Evolutionary conservation across 768 basidiomycete species (phyloP).

Genomic region (Boletus rubescentipes): DNA sequence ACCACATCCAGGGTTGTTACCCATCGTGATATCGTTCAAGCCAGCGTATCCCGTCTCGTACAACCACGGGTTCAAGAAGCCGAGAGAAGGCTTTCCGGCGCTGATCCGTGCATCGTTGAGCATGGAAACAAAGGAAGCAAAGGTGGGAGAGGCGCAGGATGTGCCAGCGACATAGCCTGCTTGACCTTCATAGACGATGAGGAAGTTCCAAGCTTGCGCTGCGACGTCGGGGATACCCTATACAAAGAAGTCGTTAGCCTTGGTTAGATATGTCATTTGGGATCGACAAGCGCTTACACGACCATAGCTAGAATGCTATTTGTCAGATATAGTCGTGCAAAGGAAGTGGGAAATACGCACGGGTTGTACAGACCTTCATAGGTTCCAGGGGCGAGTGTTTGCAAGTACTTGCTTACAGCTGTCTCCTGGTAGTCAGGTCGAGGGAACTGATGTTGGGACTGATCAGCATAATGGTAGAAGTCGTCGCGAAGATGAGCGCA

Average conservation of each 20-base stretch:
- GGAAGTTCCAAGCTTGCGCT: conserved; percentile 53
- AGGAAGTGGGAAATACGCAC: conserved; percentile 32
- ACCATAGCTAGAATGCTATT: conserved; percentile 39
- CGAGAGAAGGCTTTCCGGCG: conserved; percentile 44
- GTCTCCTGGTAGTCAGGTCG: conserved; percentile 54
- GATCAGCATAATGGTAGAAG: conserved; percentile 3
- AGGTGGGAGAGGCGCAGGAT: conserved; percentile 62
- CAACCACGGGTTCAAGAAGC: conserved; percentile 65
- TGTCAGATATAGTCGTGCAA: background rate
- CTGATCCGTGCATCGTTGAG: conserved; percentile 61
- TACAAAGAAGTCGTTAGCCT: background rate
- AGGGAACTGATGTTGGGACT: conserved; percentile 38
- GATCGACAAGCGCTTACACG: conserved; percentile 40
- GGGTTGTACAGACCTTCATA: conserved; percentile 62
- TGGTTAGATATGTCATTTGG: too few relatives aligned
- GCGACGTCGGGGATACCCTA: conserved; percentile 65
- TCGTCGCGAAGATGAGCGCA: conserved; percentile 25
- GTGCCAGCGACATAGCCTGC: conserved; percentile 54
- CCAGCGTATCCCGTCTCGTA: conserved; percentile 37
- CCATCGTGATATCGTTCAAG: conserved; percentile 59
- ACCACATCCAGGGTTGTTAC: conserved; percentile 60
- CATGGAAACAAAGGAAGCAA: conserved; percentile 62
- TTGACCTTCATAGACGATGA: conserved; percentile 44
- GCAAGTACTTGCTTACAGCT: conserved; percentile 46
- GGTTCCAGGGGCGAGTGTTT: conserved; percentile 43